These are phyloP conservation scores for Cordyceps fumosorosea DNA, from an alignment of 2,329 filamentous ascomycete species.

Conservation along the genomic window DNA sequence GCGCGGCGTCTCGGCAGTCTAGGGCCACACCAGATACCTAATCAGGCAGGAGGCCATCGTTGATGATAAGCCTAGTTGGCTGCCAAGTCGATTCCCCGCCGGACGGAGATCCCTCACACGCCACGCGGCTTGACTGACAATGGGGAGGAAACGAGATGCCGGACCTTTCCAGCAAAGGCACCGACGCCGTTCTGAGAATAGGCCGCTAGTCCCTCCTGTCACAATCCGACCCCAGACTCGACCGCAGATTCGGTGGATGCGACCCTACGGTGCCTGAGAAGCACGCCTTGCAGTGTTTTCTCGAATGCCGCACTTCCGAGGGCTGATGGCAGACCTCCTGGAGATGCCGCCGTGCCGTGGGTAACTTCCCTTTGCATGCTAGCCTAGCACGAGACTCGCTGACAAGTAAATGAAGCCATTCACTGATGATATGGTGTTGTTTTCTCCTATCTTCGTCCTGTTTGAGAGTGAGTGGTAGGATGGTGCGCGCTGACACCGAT, in stretches of 20 bases:
- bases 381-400: neutral
- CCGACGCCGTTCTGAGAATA: neutral
- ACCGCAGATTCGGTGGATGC: neutral
- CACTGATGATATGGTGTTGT: neutral
- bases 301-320: slow-evolving; percentile 2
- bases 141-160: neutral
- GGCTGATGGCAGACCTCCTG: neutral
- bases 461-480: no score
- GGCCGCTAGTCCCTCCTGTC: neutral
- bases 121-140: neutral
- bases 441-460: neutral
- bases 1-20: neutral
- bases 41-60: neutral
- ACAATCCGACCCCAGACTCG: neutral
- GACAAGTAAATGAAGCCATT: neutral
- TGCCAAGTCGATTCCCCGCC: slow-evolving; percentile 4
- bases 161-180: neutral
- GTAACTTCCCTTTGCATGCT: neutral
- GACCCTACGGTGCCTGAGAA: neutral
- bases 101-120: neutral
- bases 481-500: neutral
- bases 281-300: neutral
- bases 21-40: neutral
- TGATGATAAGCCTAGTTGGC: neutral
- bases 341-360: neutral